Evolutionary conservation across 352 stramenopile genomes (phyloP).

Genomic region (Phytophthora ohioensis): DNA sequence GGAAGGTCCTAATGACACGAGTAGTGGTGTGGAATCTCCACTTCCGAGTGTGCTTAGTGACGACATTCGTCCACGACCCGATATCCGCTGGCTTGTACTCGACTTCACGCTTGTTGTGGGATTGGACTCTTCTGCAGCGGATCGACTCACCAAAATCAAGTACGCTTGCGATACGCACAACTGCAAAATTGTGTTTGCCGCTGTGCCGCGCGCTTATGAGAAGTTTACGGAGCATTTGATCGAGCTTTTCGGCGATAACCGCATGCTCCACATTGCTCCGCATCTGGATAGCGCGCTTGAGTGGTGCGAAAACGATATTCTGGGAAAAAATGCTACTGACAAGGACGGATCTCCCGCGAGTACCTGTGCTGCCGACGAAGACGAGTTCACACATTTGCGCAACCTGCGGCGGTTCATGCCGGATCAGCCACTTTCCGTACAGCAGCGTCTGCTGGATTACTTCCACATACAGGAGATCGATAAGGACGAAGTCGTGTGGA

Average conservation of each 20-base stretch:
- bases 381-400: slow-evolving; percentile 62
- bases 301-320: slow-evolving; percentile 79
- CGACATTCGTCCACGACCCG: slow-evolving; percentile 25
- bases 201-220: slow-evolving; percentile 64
- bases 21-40: slow-evolving; percentile 16
- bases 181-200: slow-evolving; percentile 77
- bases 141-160: slow-evolving; percentile 85
- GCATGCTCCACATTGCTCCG: slow-evolving; percentile 59
- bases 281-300: slow-evolving; percentile 77
- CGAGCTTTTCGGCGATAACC: slow-evolving; percentile 58
- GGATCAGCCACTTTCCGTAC: slow-evolving; percentile 64
- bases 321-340: slow-evolving; percentile 43
- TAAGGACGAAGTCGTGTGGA: slow-evolving; percentile 71
- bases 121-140: slow-evolving; percentile 88
- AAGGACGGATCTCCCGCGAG: slow-evolving; percentile 28
- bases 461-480: slow-evolving; percentile 73
- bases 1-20: slow-evolving; percentile 14
- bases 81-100: slow-evolving; percentile 81
- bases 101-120: slow-evolving; percentile 94
- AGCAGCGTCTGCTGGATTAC: slow-evolving; percentile 78
- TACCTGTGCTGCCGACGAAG: slow-evolving; percentile 45
- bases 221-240: slow-evolving; percentile 71
- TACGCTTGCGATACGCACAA: slow-evolving; percentile 72
- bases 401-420: slow-evolving; percentile 76
- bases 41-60: slow-evolving; percentile 32